phyloP scores from a whole-genome alignment of 1,284 basidiomycete species.

The Austropuccinia psidii region DNA sequence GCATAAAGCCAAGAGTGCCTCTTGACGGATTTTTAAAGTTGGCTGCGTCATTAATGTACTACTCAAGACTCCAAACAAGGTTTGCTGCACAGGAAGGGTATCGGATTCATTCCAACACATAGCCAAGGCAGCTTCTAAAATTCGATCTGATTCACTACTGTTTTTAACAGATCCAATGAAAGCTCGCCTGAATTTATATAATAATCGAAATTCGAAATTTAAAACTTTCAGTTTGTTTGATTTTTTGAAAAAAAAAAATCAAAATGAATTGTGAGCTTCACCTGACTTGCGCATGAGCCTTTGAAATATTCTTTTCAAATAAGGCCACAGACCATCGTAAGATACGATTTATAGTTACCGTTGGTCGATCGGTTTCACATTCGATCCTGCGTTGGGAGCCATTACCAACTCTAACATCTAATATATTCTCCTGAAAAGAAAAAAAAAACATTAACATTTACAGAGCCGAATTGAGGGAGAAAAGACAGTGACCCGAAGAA shows the following conservation, averaged over 20 bases:
- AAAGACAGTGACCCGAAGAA: not conserved
- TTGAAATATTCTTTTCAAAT: slow-evolving; percentile 26
- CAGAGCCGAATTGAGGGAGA: not conserved
- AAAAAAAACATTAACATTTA: not conserved
- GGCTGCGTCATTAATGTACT: slow-evolving; percentile 14
- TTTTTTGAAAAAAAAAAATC: not conserved
- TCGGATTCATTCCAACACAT: slow-evolving; percentile 32
- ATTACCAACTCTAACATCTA: slow-evolving; percentile 13
- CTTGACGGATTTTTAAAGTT: slow-evolving; percentile 16
- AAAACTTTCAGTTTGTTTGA: too few species aligned
- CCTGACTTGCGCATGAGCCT: slow-evolving; percentile 27
- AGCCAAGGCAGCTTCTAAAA: slow-evolving; percentile 24
- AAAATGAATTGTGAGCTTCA: slow-evolving; percentile 8
- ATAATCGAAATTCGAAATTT: not conserved
- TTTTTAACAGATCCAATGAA: slow-evolving; percentile 20
- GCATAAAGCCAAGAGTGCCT: slow-evolving; percentile 17
- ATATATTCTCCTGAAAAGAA: slow-evolving; percentile 15
- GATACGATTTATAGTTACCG: slow-evolving; percentile 3
- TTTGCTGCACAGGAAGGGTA: slow-evolving; percentile 2
- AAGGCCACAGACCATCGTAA: slow-evolving; percentile 21
- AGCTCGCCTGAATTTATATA: slow-evolving; percentile 6
- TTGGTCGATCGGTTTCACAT: slow-evolving; percentile 4
- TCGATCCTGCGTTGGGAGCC: slow-evolving; percentile 1
- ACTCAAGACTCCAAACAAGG: slow-evolving; percentile 27
- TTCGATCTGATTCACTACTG: slow-evolving; percentile 30